Percentiles rank a stretch among this genome's conserved stretches.
These are phyloP conservation scores for Trypanosoma boissoni DNA, from an alignment of 208 protist genomes.

Conservation along the genomic window DNA sequence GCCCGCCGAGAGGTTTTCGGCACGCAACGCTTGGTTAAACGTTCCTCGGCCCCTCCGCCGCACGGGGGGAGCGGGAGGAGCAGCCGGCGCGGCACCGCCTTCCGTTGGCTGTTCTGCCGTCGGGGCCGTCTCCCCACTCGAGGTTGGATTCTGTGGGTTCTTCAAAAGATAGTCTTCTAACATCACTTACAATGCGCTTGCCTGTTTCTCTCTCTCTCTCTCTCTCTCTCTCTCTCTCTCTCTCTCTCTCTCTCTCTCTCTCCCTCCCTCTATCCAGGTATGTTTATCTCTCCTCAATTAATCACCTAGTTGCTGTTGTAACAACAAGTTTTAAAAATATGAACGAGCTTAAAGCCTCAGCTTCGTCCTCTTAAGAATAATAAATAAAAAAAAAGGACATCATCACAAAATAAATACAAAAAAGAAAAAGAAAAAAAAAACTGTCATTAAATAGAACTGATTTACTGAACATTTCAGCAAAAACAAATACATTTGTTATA, in stretches of 20 bases:
- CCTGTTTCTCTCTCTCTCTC: not conserved
- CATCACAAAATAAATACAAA: not conserved
- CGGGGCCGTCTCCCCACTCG: not conserved
- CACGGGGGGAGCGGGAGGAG: constrained; percentile 22
- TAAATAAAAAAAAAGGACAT: constrained; percentile 13
- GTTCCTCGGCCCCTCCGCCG: constrained; percentile 69
- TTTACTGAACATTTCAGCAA: constrained; percentile 1
- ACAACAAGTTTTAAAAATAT: not conserved
- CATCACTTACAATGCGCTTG: too few relatives aligned
- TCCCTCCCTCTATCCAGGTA: constrained; percentile 5
- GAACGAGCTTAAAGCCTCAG: constrained; percentile 10
- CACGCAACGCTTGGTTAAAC: constrained; percentile 64
- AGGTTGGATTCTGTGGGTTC: too few relatives aligned
- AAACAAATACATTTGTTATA: too few relatives aligned
- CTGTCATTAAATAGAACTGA: not conserved
- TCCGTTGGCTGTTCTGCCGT: not conserved
- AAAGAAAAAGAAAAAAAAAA: constrained; percentile 9
- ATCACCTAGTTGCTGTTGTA: too few relatives aligned
- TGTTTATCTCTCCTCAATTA: too few relatives aligned
- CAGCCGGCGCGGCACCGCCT: constrained; percentile 5
- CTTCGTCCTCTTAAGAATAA: constrained; percentile 15
- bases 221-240: not conserved
- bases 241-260: not conserved
- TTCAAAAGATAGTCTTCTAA: too few relatives aligned
- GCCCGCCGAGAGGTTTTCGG: constrained; percentile 47